Evolutionary conservation across 2,329 filamentous ascomycete species (phyloP).

Genomic region (Microcyclospora tardicrescens): DNA sequence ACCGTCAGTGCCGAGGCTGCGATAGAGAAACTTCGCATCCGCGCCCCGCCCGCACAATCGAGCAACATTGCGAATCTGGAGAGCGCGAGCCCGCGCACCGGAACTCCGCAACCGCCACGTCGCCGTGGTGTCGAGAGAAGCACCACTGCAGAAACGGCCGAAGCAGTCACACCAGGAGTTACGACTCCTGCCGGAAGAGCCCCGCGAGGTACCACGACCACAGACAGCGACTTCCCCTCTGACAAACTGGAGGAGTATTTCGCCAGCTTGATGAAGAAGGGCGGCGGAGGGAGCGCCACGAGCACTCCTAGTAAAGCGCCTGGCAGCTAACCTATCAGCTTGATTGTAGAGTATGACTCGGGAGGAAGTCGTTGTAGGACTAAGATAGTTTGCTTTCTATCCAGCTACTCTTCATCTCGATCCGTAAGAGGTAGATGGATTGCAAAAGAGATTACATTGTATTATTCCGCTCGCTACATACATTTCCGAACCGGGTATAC

Average conservation of each 20-base stretch:
- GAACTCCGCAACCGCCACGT: slow-evolving; percentile 12
- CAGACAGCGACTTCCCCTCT: slow-evolving; percentile 34
- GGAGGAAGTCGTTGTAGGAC: no score
- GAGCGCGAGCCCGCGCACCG: slow-evolving; percentile 1
- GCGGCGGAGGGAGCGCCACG: slow-evolving; percentile 16
- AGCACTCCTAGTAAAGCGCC: slow-evolving; percentile 7
- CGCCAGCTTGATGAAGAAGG: slow-evolving; percentile 44
- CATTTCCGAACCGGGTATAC: no score
- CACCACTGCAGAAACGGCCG: slow-evolving; percentile 5
- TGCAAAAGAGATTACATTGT: no score
- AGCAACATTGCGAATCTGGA: not conserved
- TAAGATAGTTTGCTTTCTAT: no score
- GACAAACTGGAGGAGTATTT: slow-evolving; percentile 50
- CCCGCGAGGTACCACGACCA: slow-evolving; percentile 1
- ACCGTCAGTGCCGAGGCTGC: slow-evolving; percentile 19
- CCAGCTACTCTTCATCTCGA: no score
- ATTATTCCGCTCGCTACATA: no score
- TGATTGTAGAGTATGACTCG: no score
- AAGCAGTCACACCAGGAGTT: slow-evolving; percentile 1
- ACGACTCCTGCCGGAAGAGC: not conserved
- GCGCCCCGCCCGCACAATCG: slow-evolving; percentile 5
- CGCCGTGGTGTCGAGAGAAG: not conserved
- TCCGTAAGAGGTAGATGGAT: no score
- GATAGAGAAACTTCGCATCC: slow-evolving; percentile 19
- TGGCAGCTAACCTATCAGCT: no score